Evolutionary conservation across 257 asterid species (phyloP).

Genomic region (Solanum chilense): DNA sequence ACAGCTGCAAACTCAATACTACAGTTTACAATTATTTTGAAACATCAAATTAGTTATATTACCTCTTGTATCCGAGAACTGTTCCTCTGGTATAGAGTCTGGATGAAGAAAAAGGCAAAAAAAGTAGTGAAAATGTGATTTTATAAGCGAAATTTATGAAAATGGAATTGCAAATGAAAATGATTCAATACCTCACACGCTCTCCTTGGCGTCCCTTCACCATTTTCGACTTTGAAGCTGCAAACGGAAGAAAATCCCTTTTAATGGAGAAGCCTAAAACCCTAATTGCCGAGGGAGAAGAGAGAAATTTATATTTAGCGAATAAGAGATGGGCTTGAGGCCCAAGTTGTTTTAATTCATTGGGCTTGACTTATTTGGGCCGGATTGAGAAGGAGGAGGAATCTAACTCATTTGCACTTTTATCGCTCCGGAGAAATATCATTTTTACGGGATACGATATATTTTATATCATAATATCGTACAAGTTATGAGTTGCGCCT

Average conservation of each 20-base stretch:
- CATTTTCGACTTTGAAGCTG: conserved; percentile 13
- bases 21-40: background rate
- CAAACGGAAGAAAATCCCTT: background rate
- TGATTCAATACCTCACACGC: conserved; percentile 35
- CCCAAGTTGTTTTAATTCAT: background rate
- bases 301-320: background rate
- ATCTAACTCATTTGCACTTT: background rate
- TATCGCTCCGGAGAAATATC: background rate
- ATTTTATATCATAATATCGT: background rate
- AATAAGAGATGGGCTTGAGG: background rate
- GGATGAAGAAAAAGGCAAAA: background rate
- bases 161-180: background rate
- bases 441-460: background rate
- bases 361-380: background rate
- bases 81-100: conserved; percentile 53
- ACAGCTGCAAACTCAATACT: background rate
- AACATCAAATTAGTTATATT: background rate
- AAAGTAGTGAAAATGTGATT: background rate
- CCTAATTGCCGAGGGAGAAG: background rate
- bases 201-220: conserved; percentile 73
- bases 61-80: conserved; percentile 60
- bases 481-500: background rate
- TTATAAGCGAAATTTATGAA: background rate
- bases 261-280: background rate
- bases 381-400: background rate